Conservation (phyloP, 805 yeast genomes). For the Candida sithepensis region DNA sequence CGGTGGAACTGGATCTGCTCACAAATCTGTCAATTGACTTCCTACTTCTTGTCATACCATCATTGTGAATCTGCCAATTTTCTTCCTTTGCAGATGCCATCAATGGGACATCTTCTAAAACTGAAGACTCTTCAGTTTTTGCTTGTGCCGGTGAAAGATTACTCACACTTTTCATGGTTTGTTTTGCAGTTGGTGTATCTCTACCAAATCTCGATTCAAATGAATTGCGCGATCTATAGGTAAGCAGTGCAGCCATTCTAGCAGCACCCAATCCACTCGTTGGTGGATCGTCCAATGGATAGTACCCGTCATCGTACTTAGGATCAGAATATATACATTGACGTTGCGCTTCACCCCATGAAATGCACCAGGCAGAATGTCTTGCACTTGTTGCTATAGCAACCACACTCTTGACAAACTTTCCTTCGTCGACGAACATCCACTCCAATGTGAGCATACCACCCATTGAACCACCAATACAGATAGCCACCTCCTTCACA, state of each 20-base stretch:
- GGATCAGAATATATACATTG: slow-evolving; percentile 96
- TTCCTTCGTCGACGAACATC: slow-evolving; percentile 56
- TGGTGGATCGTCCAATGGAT: slow-evolving; percentile 75
- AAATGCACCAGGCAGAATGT: slow-evolving; percentile 97
- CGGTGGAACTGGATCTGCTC: slow-evolving; percentile 28
- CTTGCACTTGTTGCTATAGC: slow-evolving; percentile 93
- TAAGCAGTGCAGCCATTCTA: slow-evolving; percentile 91
- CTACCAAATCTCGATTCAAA: slow-evolving; percentile 93
- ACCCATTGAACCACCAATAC: slow-evolving; percentile 98
- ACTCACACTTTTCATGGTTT: slow-evolving; percentile 20
- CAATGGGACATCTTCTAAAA: slow-evolving; percentile 2
- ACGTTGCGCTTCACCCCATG: slow-evolving; percentile 98
- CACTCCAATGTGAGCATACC: slow-evolving; percentile 95
- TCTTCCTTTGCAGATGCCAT: slow-evolving; percentile 35
- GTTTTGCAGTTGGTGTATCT: slow-evolving; percentile 46
- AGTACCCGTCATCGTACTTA: slow-evolving; percentile 86
- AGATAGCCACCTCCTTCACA: slow-evolving; percentile 76
- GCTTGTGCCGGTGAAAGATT: slow-evolving; percentile 1
- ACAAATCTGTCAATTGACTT: slow-evolving; percentile 27
- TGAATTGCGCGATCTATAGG: slow-evolving; percentile 88
- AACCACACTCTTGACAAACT: slow-evolving; percentile 66
- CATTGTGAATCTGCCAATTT: slow-evolving; percentile 83
- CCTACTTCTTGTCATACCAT: slow-evolving; percentile 45
- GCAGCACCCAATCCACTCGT: slow-evolving; percentile 89
- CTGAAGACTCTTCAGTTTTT: slow-evolving; percentile 8